Evolutionary conservation across 2,329 filamentous ascomycete species (phyloP).

Genomic region (Pyrenochaeta sp.): DNA sequence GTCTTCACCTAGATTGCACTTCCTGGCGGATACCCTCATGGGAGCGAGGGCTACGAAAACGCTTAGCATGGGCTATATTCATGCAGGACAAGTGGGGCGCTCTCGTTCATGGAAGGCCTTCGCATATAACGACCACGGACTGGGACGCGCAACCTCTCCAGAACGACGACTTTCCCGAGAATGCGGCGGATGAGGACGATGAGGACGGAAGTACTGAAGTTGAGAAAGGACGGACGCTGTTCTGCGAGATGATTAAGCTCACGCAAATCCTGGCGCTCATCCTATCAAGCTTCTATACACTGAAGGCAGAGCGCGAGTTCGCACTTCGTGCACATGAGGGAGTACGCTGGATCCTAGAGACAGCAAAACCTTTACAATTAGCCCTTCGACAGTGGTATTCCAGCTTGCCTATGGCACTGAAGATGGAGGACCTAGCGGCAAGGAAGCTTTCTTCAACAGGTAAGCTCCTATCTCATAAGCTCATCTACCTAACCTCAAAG

Average conservation of each 20-base stretch:
- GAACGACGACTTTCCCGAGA: conserved; percentile 55
- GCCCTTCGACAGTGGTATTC: conserved; percentile 63
- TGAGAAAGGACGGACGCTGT: conserved; percentile 51
- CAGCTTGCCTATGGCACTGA: conserved; percentile 57
- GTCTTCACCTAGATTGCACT: conserved; percentile 64
- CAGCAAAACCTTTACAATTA: conserved; percentile 63
- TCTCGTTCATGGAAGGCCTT: conserved; percentile 65
- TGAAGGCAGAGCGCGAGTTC: conserved; percentile 58
- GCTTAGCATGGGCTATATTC: conserved; percentile 70
- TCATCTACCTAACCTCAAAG: background rate
- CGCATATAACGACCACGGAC: conserved; percentile 62
- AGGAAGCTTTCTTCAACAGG: conserved; percentile 43
- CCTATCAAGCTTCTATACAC: conserved; percentile 61
- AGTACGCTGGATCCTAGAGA: conserved; percentile 61
- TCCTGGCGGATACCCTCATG: conserved; percentile 69
- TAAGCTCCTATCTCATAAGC: conserved; percentile 4
- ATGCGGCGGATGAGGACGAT: conserved; percentile 42
- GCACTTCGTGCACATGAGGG: conserved; percentile 52
- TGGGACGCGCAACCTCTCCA: conserved; percentile 63
- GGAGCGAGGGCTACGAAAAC: conserved; percentile 68
- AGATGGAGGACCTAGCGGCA: conserved; percentile 55
- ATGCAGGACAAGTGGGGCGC: conserved; percentile 72
- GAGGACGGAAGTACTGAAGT: conserved; percentile 47
- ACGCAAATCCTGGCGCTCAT: conserved; percentile 62
- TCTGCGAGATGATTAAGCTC: conserved; percentile 61